A percentile compares a stretch with the other conserved stretches of the same genome.
phyloP scores from a whole-genome alignment of 495 filamentous ascomycete genomes.

The Penicillium maclennaniae region DNA sequence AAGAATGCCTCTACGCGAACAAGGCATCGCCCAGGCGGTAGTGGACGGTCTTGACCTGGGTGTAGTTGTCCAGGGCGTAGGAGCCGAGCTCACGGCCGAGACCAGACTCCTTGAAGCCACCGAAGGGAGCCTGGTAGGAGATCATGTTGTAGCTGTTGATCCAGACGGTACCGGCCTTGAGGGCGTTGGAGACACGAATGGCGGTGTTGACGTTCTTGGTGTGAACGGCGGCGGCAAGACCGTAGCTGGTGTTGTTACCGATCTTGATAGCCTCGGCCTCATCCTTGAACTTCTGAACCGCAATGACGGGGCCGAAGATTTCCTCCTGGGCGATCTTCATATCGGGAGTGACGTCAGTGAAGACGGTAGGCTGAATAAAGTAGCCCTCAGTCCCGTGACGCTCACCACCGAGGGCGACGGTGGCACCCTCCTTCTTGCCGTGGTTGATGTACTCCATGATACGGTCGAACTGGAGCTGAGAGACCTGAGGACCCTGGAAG shows the following conservation, averaged over 20 bases:
- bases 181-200: slow-evolving; percentile 75
- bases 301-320: slow-evolving; percentile 95
- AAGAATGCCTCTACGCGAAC: slow-evolving; percentile 42
- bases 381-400: slow-evolving; percentile 88
- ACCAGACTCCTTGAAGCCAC: slow-evolving; percentile 91
- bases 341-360: slow-evolving; percentile 78
- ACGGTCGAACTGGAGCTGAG: slow-evolving; percentile 89
- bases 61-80: slow-evolving; percentile 90
- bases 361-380: slow-evolving; percentile 98
- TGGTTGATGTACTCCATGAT: slow-evolving; percentile 97
- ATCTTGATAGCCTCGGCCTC: slow-evolving; percentile 79
- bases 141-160: slow-evolving; percentile 91
- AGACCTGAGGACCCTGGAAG: slow-evolving; percentile 98
- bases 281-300: slow-evolving; percentile 89
- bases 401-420: slow-evolving; percentile 76
- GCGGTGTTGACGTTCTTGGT: slow-evolving; percentile 91
- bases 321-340: slow-evolving; percentile 99
- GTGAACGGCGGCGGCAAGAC: slow-evolving; percentile 86
- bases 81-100: slow-evolving; percentile 93
- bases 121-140: slow-evolving; percentile 78
- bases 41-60: slow-evolving; percentile 69
- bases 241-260: slow-evolving; percentile 78
- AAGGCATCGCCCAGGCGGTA: slow-evolving; percentile 61
- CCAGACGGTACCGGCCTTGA: slow-evolving; percentile 90
- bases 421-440: slow-evolving; percentile 86